Base-by-base conservation (phyloP, 1,139 yeast species). In the Debaryomyces sp. region DNA sequence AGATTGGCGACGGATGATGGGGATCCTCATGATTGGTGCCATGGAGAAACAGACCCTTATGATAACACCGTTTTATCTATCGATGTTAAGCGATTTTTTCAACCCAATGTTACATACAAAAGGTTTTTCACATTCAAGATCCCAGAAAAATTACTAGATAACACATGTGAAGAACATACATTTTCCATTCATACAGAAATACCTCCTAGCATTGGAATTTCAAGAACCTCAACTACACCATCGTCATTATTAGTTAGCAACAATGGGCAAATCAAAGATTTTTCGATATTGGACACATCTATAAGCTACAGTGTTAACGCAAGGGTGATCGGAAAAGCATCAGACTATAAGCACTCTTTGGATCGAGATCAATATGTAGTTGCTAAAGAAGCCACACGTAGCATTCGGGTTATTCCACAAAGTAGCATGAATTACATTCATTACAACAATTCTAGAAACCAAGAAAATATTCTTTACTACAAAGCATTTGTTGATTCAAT, bases 1-100 rank as follows among this genome's bases (percentile, higher is more conserved):
- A 57, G 81, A 37, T 60, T 76, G 23, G 70, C 66, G 12, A 75
- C 80, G 6, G 81, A 76, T 54, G 63, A 73, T 48, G 80, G 79
- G 1, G 78, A 75, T 51, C 80, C 80, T 4, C 76, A 72, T 52
- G 80, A 75, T 59, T 76, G 80, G 80, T 75, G 80, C 57, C 71
- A 66, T 24, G 79, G 79, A 2, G 81, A 75, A 49, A 70, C 66
- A 1, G 81, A 76, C 54, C 79, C 80, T 3, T 66, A 60, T 50
- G 81, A 76, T 55, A 66, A 68, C 51, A 64, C 79, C 1, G 48
- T 54, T 3, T 54, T 76, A n/a, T 57, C 79, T 1, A 63, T 76
- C 39, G 78, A 68, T 50, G 68, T 73, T 22, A 70, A 70, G 53
- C 59, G 77, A 24, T 55, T 62, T 9, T 72, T 76, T 49, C 66